Evolutionary conservation across 2,329 filamentous ascomycete species (phyloP).

Genomic region (Cylindrodendrum hubeiense): DNA sequence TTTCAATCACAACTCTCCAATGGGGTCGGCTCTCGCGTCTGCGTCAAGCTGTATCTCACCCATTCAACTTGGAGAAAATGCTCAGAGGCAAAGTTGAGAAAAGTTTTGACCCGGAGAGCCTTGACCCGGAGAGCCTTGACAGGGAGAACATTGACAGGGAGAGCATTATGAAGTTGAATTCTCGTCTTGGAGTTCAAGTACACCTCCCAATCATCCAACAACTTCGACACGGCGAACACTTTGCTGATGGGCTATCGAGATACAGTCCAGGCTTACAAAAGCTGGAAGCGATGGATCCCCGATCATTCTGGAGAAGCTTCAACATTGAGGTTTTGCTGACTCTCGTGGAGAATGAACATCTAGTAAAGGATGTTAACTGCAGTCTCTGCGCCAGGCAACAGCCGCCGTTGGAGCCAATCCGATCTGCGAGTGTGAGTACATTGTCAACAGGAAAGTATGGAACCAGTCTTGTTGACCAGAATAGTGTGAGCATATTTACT

Average conservation of each 20-base stretch:
- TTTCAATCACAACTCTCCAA: not conserved
- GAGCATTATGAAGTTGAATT: not conserved
- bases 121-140: no score
- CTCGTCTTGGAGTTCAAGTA: not conserved
- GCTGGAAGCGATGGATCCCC: conserved; percentile 1
- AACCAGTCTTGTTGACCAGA: conserved; percentile 13
- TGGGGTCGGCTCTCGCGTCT: conserved; percentile 8
- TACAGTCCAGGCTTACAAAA: conserved; percentile 30
- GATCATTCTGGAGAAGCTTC: conserved; percentile 34
- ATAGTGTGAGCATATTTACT: conserved; percentile 52
- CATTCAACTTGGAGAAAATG: conserved; percentile 45
- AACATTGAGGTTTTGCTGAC: conserved; percentile 34
- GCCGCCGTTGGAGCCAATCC: not conserved
- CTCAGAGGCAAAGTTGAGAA: no score
- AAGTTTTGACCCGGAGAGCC: no score
- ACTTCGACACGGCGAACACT: not conserved
- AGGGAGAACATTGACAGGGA: not conserved
- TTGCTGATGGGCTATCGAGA: not conserved
- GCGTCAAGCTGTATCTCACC: conserved; percentile 44
- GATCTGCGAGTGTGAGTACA: conserved; percentile 19
- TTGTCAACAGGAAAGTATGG: no score
- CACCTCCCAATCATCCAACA: conserved; percentile 19
- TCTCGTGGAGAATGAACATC: conserved; percentile 27
- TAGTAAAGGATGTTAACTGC: conserved; percentile 7
- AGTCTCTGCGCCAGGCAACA: conserved; percentile 6